phyloP scores from a whole-genome alignment of 1,284 basidiomycete species.

The Ganoderma boninense region DNA sequence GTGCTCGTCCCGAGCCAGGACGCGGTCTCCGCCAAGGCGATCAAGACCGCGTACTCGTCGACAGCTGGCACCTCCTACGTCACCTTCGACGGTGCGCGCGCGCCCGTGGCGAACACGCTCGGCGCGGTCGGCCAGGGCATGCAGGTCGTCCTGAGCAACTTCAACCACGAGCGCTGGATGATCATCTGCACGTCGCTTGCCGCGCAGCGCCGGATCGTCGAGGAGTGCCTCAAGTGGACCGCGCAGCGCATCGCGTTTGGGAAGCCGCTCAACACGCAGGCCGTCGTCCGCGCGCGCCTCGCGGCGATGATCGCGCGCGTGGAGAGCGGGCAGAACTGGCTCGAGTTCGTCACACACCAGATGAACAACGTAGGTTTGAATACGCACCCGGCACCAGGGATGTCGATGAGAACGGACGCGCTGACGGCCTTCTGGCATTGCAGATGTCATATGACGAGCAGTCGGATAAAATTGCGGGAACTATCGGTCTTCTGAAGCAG shows the following conservation, averaged over 20 bases:
- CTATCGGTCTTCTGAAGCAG: slow-evolving; percentile 79
- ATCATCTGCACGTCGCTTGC: slow-evolving; percentile 77
- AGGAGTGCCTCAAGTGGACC: slow-evolving; percentile 89
- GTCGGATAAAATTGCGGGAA: slow-evolving; percentile 76
- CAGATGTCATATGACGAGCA: slow-evolving; percentile 87
- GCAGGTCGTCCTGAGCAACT: slow-evolving; percentile 86
- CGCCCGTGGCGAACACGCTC: slow-evolving; percentile 87
- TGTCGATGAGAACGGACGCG: not conserved
- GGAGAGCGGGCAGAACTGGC: slow-evolving; percentile 90
- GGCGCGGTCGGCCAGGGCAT: slow-evolving; percentile 89
- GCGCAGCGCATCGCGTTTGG: slow-evolving; percentile 88
- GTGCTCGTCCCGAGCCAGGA: slow-evolving; percentile 85
- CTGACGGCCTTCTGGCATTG: not conserved
- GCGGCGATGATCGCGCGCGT: slow-evolving; percentile 90
- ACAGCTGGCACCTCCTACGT: slow-evolving; percentile 92
- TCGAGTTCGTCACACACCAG: slow-evolving; percentile 89
- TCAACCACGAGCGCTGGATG: slow-evolving; percentile 91
- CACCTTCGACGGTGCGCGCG: slow-evolving; percentile 90
- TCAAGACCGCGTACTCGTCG: slow-evolving; percentile 90
- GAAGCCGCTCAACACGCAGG: slow-evolving; percentile 87
- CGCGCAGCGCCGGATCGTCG: slow-evolving; percentile 76
- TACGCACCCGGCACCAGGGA: slow-evolving; percentile 18
- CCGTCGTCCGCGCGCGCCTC: slow-evolving; percentile 92
- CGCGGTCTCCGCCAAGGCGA: slow-evolving; percentile 88
- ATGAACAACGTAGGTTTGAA: slow-evolving; percentile 84